phyloP scores from a whole-genome alignment of 768 basidiomycete species.

The Tylopilus rubrobrunneus region DNA sequence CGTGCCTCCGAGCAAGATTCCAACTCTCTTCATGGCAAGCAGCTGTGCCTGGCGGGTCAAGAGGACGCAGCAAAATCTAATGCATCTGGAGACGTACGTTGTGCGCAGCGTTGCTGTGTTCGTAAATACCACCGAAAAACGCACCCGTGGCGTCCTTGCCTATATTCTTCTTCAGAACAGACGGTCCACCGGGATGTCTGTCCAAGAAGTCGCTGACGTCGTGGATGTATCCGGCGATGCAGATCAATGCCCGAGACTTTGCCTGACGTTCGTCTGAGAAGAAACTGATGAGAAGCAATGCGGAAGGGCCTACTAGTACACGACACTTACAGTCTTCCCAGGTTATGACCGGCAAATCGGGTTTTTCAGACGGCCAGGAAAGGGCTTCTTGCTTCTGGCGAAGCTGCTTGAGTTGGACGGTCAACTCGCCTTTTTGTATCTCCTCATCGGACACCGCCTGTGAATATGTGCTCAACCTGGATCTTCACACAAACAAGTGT shows the following conservation, averaged over 20 bases:
- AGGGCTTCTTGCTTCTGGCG: conserved; percentile 70
- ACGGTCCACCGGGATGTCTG: conserved; percentile 85
- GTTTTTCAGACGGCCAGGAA: conserved; percentile 68
- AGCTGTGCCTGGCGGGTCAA: background rate
- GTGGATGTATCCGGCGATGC: conserved; percentile 88
- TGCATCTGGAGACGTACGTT: conserved; percentile 47
- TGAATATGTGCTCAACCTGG: conserved; percentile 27
- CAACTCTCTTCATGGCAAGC: conserved; percentile 12
- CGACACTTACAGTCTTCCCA: conserved; percentile 71
- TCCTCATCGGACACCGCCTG: conserved; percentile 49
- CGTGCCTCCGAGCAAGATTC: conserved; percentile 6
- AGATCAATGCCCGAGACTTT: conserved; percentile 72
- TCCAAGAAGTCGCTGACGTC: conserved; percentile 76
- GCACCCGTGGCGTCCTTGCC: conserved; percentile 88
- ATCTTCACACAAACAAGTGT: background rate
- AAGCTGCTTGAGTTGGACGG: conserved; percentile 85
- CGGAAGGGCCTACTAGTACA: too few species aligned
- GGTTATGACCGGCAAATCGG: conserved; percentile 75
- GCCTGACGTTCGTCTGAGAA: conserved; percentile 69
- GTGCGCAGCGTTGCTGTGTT: conserved; percentile 79
- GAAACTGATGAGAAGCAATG: conserved; percentile 5
- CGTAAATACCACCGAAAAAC: conserved; percentile 87
- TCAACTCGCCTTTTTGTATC: conserved; percentile 78
- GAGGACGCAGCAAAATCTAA: background rate
- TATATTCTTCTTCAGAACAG: conserved; percentile 74